Evolutionary conservation across 73 alveolate species (phyloP).

Genomic region (Tetrahymena elliotti): DNA sequence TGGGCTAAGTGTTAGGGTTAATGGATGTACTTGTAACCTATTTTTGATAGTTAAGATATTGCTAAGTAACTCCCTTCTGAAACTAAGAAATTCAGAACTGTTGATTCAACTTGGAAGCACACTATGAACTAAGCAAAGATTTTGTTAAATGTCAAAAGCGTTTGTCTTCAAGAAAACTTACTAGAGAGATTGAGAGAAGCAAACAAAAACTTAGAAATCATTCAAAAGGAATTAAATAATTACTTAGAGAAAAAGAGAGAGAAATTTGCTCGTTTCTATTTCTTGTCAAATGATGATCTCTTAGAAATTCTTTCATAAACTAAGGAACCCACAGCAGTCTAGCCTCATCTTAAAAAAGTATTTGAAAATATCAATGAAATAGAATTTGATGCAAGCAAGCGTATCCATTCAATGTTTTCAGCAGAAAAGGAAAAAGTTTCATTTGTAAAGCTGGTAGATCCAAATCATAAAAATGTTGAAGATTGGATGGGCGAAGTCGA

Average conservation of each 20-base stretch:
- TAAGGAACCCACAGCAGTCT: constrained; percentile 71
- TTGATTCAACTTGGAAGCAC: constrained; percentile 99
- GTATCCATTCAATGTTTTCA: constrained; percentile 66
- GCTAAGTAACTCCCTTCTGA: constrained; percentile 99
- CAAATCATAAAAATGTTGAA: constrained; percentile 96
- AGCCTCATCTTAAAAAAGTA: constrained; percentile 81
- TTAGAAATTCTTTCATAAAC: constrained; percentile 94
- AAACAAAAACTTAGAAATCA: constrained; percentile 89
- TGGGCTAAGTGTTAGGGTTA: constrained; percentile 98
- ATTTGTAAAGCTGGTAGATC: constrained; percentile 86
- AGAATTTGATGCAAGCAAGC: constrained; percentile 74
- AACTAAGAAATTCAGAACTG: constrained; percentile 96
- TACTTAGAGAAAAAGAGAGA: constrained; percentile 93
- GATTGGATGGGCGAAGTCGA: constrained; percentile 99
- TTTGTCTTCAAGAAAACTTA: constrained; percentile 90
- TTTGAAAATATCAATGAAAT: constrained; percentile 89
- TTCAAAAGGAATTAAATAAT: constrained; percentile 88
- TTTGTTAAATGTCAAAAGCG: constrained; percentile 78
- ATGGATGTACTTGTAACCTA: constrained; percentile 99
- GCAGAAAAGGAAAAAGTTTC: constrained; percentile 69
- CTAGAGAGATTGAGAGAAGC: constrained; percentile 98
- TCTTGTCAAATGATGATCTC: constrained; percentile 93
- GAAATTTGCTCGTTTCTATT: constrained; percentile 95
- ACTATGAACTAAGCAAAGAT: constrained; percentile 90
- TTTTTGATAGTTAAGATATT: constrained; percentile 98